A percentile compares a stretch with the other conserved stretches of the same genome.
Evolutionary conservation across 2,329 filamentous ascomycete genomes (phyloP).

Genomic region (Alternaria incomplexa): DNA sequence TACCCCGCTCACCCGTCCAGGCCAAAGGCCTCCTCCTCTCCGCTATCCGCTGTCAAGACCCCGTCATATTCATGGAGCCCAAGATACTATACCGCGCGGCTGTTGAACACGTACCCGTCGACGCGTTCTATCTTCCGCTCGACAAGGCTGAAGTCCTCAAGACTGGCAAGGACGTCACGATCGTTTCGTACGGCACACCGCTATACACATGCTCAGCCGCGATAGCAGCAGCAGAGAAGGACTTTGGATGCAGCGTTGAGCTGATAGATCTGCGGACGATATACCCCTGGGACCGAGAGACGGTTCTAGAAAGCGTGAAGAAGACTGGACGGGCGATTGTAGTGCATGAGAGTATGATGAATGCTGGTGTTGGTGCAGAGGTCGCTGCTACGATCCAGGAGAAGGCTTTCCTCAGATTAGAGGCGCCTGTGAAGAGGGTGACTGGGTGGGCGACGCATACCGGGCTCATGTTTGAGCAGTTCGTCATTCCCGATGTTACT

Average conservation of each 20-base stretch:
- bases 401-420: slow-evolving; percentile 80
- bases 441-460: slow-evolving; percentile 90
- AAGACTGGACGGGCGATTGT: slow-evolving; percentile 88
- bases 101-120: slow-evolving; percentile 86
- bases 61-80: slow-evolving; percentile 91
- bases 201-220: slow-evolving; percentile 83
- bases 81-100: slow-evolving; percentile 92
- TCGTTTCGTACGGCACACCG: slow-evolving; percentile 89
- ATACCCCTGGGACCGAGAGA: slow-evolving; percentile 89
- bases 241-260: slow-evolving; percentile 78
- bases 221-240: slow-evolving; percentile 75
- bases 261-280: slow-evolving; percentile 87
- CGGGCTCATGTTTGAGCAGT: slow-evolving; percentile 75
- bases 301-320: slow-evolving; percentile 78
- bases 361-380: slow-evolving; percentile 86
- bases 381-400: slow-evolving; percentile 89
- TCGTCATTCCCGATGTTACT: slow-evolving; percentile 80
- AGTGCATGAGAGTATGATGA: slow-evolving; percentile 92
- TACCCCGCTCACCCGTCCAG: slow-evolving; percentile 84
- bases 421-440: slow-evolving; percentile 83
- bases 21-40: slow-evolving; percentile 85
- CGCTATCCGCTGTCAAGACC: slow-evolving; percentile 79
- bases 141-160: slow-evolving; percentile 86
- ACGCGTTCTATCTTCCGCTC: slow-evolving; percentile 80
- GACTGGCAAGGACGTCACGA: slow-evolving; percentile 77